A percentile compares a stretch with the other conserved stretches of the same genome.
These are phyloP conservation scores for Posidonia oceanica DNA, from an alignment of 116 monocot genomes.

Conservation along the genomic window DNA sequence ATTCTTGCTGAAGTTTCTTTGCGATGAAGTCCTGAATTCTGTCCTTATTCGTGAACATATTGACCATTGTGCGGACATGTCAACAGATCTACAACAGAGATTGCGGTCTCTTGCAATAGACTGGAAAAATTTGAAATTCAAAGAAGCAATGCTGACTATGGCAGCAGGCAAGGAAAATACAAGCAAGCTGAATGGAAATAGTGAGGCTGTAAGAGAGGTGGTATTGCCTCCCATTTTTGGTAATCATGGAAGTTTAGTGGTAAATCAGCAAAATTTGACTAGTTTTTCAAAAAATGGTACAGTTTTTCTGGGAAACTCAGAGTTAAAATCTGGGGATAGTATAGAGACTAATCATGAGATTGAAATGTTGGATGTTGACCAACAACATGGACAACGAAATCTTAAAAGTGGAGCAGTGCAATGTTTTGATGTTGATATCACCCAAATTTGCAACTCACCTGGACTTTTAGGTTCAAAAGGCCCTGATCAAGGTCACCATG, in stretches of 20 bases:
- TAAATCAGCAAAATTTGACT: slow-evolving; percentile 4
- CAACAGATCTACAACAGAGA: slow-evolving; percentile 69
- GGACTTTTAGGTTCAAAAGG: slow-evolving; percentile 10
- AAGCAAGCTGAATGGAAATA: slow-evolving; percentile 15
- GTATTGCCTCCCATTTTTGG: slow-evolving; percentile 8
- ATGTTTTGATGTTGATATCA: slow-evolving; percentile 17
- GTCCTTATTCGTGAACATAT: slow-evolving; percentile 78
- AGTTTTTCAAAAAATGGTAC: slow-evolving; percentile 16
- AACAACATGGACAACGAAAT: slow-evolving; percentile 11
- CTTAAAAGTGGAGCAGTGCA: slow-evolving; percentile 12
- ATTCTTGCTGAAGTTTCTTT: slow-evolving; percentile 81
- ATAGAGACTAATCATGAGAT: slow-evolving; percentile 16
- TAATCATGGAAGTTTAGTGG: slow-evolving; percentile 12
- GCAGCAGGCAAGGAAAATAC: slow-evolving; percentile 29
- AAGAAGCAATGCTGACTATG: slow-evolving; percentile 43
- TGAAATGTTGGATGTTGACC: slow-evolving; percentile 17
- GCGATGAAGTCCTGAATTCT: slow-evolving; percentile 82
- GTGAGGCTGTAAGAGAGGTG: slow-evolving; percentile 23
- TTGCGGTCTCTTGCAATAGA: slow-evolving; percentile 44
- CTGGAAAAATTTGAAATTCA: slow-evolving; percentile 74
- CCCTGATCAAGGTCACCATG: neutral
- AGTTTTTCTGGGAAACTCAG: slow-evolving; percentile 13
- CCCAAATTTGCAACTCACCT: slow-evolving; percentile 1
- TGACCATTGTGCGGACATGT: slow-evolving; percentile 72
- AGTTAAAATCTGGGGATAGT: slow-evolving; percentile 7